Evolutionary conservation across 2,329 filamentous ascomycete species (phyloP).

Genomic region (Paracoccidioides lutzii): DNA sequence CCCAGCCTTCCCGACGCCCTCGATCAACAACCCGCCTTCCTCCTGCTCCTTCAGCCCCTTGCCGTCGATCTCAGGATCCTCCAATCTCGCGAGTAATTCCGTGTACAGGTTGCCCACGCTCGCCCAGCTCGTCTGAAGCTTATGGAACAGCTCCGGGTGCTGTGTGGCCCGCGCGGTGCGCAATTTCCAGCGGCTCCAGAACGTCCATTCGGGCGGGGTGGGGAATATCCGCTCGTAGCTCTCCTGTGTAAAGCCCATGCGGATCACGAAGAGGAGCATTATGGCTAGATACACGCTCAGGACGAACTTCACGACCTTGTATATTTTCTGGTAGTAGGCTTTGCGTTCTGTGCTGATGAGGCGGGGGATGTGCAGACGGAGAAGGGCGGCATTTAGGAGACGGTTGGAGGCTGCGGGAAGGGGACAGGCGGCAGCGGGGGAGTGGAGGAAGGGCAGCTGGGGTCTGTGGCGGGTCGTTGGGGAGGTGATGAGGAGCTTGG

Average conservation of each 20-base stretch:
- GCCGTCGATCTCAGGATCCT: conserved; percentile 57
- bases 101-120: conserved; percentile 48
- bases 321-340: conserved; percentile 42
- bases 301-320: conserved; percentile 56
- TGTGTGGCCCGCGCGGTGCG: conserved; percentile 51
- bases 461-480: conserved; percentile 39
- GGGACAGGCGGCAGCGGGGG: conserved; percentile 36
- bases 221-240: conserved; percentile 61
- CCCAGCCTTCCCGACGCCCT: conserved; percentile 43
- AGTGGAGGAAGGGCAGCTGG: conserved; percentile 53
- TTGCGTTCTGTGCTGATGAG: conserved; percentile 51
- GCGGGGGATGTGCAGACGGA: conserved; percentile 31
- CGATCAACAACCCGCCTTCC: conserved; percentile 42
- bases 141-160: conserved; percentile 42
- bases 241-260: conserved; percentile 59
- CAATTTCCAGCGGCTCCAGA: conserved; percentile 54
- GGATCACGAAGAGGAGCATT: conserved; percentile 46
- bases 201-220: conserved; percentile 71
- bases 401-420: conserved; percentile 38
- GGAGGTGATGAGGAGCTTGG: conserved; percentile 39
- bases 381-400: conserved; percentile 8
- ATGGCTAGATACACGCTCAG: conserved; percentile 58
- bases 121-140: conserved; percentile 54
- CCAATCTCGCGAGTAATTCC: conserved; percentile 51
- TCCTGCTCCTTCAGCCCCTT: conserved; percentile 46